Base-by-base conservation (phyloP, 1,284 basidiomycete genomes). In the Ustilago xerochloae region DNA sequence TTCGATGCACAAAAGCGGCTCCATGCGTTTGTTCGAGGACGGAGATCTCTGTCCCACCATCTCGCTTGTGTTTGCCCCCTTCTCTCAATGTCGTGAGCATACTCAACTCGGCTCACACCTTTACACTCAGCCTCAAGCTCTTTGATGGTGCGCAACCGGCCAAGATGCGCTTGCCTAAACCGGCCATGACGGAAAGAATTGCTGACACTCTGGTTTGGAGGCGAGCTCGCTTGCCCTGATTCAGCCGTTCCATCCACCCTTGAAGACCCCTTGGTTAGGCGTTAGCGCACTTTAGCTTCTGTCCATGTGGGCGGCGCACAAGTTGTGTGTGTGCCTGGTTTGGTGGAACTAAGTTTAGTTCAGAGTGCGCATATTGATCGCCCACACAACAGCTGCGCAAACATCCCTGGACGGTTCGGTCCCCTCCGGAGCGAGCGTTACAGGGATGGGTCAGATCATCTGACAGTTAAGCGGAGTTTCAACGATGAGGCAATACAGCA, bases 181-280 rank as follows among this genome's bases (percentile, higher is more conserved):
- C 45, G 24, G 22, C 29, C 46, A 48, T 30, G n/a, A 18, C 6
- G 22, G 29, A 16, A 30, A 29, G 15, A 10, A 28, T 41, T 43
- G 51, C 38, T 54, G 36, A 52, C 50, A 10, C 5, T 32, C 7
- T 43, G 29, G 4, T 46, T 16, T 20, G 6, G 46, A 59, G 56
- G 56, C 56, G 48, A 59, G 48, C 56, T 59, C 56, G 56, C 20
- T 45, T 59, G 47, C 56, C 56, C 47, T 59, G 56, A 59, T 41
- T 29, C 28, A 39, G 13, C 47, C 45, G 26, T 50, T 35, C 6
- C 8, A 5, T 12, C 7, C 32, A 20, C 18, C 35, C 39, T 22
- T 29, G 6, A 39, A 24, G 20, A 45, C 54, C 35, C 28, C n/a
- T 35, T 28, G 28, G 24, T n/a, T 36, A 46, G 53, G 53, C 16